A percentile compares a stretch with the other conserved stretches of the same genome.
These are phyloP conservation scores for Penicillium griseofulvum DNA, from an alignment of 2,329 filamentous ascomycete species.

Conservation along the genomic window DNA sequence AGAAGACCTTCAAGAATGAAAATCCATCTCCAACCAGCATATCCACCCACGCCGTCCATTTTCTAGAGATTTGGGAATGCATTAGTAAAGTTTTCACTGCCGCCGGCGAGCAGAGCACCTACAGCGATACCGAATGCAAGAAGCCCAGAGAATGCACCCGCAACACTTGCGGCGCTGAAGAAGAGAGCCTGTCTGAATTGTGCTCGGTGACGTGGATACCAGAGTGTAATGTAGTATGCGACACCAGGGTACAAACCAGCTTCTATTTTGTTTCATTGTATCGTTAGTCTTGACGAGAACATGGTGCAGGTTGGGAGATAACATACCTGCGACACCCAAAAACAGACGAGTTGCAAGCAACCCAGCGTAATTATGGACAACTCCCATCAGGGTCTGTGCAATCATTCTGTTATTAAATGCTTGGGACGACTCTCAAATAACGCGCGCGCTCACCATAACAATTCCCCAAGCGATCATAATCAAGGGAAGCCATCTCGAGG, in stretches of 20 bases:
- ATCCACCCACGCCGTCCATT: conserved; percentile 51
- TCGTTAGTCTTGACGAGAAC: background rate
- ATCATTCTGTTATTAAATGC: background rate
- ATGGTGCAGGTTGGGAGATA: background rate
- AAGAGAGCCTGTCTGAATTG: conserved; percentile 48
- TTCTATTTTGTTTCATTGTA: conserved; percentile 24
- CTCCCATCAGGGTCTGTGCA: conserved; percentile 46
- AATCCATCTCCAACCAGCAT: conserved; percentile 51
- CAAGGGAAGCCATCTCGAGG: conserved; percentile 31
- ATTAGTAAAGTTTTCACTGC: conserved; percentile 7
- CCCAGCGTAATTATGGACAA: conserved; percentile 46
- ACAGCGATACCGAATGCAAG: conserved; percentile 52
- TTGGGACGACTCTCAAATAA: background rate
- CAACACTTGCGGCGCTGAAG: conserved; percentile 49
- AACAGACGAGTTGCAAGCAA: conserved; percentile 49
- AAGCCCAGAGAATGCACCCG: conserved; percentile 54
- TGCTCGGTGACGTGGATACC: conserved; percentile 46
- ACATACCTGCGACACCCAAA: conserved; percentile 37
- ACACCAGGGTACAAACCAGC: conserved; percentile 46
- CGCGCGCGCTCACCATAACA: conserved; percentile 37
- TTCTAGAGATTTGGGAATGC: conserved; percentile 26
- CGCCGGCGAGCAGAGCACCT: conserved; percentile 27
- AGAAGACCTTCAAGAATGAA: conserved; percentile 51
- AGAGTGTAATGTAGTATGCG: conserved; percentile 47
- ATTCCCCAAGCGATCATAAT: conserved; percentile 47